Base-by-base conservation (phyloP, 2,329 filamentous ascomycete genomes). In the Hyphodiscus sp. region DNA sequence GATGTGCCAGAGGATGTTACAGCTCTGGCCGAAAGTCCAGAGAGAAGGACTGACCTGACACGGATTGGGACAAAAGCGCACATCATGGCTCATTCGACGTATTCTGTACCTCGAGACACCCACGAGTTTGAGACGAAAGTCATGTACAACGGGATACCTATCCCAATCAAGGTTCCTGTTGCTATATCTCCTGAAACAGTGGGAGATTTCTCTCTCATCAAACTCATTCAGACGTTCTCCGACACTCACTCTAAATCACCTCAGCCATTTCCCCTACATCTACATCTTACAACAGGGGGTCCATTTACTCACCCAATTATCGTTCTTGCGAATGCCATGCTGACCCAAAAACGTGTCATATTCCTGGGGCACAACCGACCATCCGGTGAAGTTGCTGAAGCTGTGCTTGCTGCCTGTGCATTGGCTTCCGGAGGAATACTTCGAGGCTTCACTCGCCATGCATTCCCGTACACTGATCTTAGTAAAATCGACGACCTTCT, bases 41-140 rank as follows among this genome's bases (percentile, higher is more conserved):
- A 68, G 47, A 64, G 57, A 49, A 59, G 60, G 41, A 52, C 58
- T 44, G 67, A 66, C 53, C 58, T 69, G 19, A 58, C 82, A 44
- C 74, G 82, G 56, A 80, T 78, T 51, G 83, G 84, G 42, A 81
- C 81, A 47, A 82, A 85, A 66, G 79, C 79, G 10, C 78, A 85
- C 58, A 72, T 85, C 29, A 52, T 54, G 45, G 78, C 77, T n/a
- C 75, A 79, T 61, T 77, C 82, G 16, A 77, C 79, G 29, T 95
- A 94, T 67, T 80, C 81, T 1, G 81, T 95, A 15, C 92, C 94
- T 9, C 81, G 94, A 65, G 94, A 99, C 68, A 99, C 94, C 0
- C 94, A 99, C 70, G 94, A 99, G 70, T 97, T 96, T 66, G 94
- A 97, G 74, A 95, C 89, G 61, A 90, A 86, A 65, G 90, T 99